Conservation (phyloP, 78 protist genomes). For the Dictyostelium citrinum region DNA sequence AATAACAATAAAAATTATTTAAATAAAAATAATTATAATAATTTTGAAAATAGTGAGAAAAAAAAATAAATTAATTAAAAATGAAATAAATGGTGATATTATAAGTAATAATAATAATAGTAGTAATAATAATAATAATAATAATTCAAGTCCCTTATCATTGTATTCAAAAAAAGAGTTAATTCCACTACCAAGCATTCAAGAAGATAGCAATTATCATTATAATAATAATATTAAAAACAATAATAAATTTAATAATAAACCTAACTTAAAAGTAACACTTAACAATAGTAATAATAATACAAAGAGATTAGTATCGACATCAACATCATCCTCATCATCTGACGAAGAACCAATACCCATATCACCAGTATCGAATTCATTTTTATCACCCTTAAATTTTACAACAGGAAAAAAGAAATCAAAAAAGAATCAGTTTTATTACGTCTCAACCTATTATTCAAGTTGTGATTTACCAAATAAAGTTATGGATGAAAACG, state of each 20-base stretch:
- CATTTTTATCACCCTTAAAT: slow-evolving; percentile 69
- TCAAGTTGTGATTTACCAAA: slow-evolving; percentile 58
- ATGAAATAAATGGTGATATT: not conserved
- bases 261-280: not conserved
- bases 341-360: slow-evolving; percentile 3
- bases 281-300: not conserved
- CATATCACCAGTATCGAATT: not conserved
- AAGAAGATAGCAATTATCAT: not conserved
- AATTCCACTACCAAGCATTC: not conserved
- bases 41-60: too few species aligned
- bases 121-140: not conserved
- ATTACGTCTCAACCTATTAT: slow-evolving; percentile 47
- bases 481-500: not conserved
- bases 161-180: not conserved
- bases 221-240: not conserved
- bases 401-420: slow-evolving; percentile 58
- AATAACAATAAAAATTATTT: not conserved
- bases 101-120: not conserved
- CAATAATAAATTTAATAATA: not conserved
- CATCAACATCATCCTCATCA: not conserved
- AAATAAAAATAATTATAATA: not conserved
- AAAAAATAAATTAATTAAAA: not conserved
- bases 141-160: not conserved
- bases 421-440: slow-evolving; percentile 44
- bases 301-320: not conserved